Evolutionary conservation across 441 rosid species (phyloP).

Genomic region (Syzygium syzygioides): DNA sequence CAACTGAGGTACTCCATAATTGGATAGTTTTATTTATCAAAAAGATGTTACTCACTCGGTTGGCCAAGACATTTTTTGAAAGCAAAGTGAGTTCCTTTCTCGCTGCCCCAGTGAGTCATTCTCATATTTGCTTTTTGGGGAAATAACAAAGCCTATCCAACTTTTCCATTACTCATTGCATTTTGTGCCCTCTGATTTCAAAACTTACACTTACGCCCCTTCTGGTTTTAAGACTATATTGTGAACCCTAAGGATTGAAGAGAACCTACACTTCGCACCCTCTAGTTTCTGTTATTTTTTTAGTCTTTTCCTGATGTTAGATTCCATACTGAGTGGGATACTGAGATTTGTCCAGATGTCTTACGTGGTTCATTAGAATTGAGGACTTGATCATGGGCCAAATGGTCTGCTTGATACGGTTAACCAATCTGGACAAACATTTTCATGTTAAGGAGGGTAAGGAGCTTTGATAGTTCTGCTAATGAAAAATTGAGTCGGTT

Average conservation of each 20-base stretch:
- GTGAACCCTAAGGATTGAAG: not conserved
- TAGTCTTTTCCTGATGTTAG: not conserved
- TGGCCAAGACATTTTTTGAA: not conserved
- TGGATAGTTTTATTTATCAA: not conserved
- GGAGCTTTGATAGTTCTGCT: not conserved
- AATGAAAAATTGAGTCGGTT: not conserved
- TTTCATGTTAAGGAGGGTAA: not conserved
- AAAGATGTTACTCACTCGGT: not conserved
- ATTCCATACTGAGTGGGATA: not conserved
- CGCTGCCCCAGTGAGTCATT: not conserved
- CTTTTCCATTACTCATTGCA: not conserved
- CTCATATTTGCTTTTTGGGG: not conserved
- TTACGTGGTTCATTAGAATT: not conserved
- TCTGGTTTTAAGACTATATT: not conserved
- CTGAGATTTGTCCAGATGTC: not conserved
- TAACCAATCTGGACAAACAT: not conserved
- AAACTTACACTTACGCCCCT: not conserved
- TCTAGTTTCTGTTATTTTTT: not conserved
- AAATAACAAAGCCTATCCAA: not conserved
- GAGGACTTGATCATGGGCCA: not conserved
- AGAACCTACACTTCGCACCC: not conserved
- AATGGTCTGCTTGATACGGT: not conserved
- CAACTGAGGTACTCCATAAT: constrained; percentile 53
- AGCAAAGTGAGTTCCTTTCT: not conserved
- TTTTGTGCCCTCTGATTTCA: not conserved